phyloP scores from a whole-genome alignment of 2,329 filamentous ascomycete genomes.

The Alternaria ethzedia region DNA sequence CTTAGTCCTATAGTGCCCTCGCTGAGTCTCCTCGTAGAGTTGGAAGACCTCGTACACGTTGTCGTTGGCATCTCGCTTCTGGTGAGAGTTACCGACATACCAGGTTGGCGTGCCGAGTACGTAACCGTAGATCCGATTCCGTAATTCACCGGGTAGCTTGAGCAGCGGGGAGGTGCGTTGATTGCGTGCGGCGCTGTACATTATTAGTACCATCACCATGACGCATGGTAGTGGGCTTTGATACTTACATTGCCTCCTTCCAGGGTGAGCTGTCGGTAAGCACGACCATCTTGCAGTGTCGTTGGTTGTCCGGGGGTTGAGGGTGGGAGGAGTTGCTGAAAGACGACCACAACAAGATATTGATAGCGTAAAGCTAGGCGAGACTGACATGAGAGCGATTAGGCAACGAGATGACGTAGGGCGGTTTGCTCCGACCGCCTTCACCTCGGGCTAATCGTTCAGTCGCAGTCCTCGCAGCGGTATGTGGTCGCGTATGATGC shows the following conservation, averaged over 20 bases:
- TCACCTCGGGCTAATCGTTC: neutral
- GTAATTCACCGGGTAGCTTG: neutral
- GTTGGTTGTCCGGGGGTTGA: neutral
- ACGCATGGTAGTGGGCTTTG: rapidly evolving
- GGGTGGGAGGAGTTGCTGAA: neutral
- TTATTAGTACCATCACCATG: rapidly evolving
- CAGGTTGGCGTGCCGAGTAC: neutral
- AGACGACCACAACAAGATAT: neutral
- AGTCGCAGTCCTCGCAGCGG: neutral
- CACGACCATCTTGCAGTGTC: neutral
- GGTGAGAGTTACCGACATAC: neutral
- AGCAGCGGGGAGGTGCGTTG: neutral
- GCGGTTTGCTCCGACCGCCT: neutral
- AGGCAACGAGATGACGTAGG: neutral
- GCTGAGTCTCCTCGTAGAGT: too few species aligned
- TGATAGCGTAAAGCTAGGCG: neutral
- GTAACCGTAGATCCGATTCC: neutral
- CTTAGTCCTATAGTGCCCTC: neutral
- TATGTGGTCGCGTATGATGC: neutral
- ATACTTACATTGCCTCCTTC: neutral
- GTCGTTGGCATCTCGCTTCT: neutral
- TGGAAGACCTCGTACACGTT: too few species aligned
- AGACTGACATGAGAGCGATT: neutral
- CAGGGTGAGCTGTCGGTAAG: neutral
- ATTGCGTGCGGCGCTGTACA: rapidly evolving